A percentile compares a stretch with the other conserved stretches of the same genome.
Evolutionary conservation across 2,329 filamentous ascomycete genomes (phyloP).

Genomic region (Arthrobotrys megalospora): DNA sequence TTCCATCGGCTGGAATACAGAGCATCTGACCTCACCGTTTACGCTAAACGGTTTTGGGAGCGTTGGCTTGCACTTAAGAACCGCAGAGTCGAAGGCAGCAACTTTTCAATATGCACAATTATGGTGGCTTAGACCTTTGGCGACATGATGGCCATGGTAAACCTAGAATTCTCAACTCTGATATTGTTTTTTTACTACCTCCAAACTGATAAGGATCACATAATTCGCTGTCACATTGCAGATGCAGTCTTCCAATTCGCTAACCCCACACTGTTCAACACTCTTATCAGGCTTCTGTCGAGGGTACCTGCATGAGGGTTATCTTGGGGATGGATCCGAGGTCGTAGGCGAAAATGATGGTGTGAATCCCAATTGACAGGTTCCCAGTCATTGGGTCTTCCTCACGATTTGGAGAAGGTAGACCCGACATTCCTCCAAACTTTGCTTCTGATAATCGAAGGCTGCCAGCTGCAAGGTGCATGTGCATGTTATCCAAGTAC

Average conservation of each 20-base stretch:
- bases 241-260: conserved; percentile 38
- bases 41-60: conserved; percentile 35
- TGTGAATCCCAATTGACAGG: conserved; percentile 34
- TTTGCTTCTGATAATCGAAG: conserved; percentile 37
- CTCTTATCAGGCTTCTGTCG: conserved; percentile 44
- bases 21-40: conserved; percentile 39
- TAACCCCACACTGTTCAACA: conserved; percentile 30
- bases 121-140: conserved; percentile 37
- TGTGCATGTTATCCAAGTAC: neutral
- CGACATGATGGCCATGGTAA: conserved; percentile 32
- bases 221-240: conserved; percentile 19
- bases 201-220: conserved; percentile 33
- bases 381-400: neutral
- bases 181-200: conserved; percentile 19
- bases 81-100: conserved; percentile 46
- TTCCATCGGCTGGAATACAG: conserved; percentile 20
- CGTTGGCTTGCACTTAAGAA: conserved; percentile 9
- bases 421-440: neutral
- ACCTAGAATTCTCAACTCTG: conserved; percentile 36
- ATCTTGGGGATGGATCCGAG: conserved; percentile 51
- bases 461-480: conserved; percentile 39
- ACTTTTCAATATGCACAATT: conserved; percentile 47
- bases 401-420: neutral
- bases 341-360: conserved; percentile 33
- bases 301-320: conserved; percentile 59